Evolutionary conservation across 176 grass and related monocot species (phyloP), one percentile per base, ranked within the genome.

Genomic region (Oryza nivara): DNA sequence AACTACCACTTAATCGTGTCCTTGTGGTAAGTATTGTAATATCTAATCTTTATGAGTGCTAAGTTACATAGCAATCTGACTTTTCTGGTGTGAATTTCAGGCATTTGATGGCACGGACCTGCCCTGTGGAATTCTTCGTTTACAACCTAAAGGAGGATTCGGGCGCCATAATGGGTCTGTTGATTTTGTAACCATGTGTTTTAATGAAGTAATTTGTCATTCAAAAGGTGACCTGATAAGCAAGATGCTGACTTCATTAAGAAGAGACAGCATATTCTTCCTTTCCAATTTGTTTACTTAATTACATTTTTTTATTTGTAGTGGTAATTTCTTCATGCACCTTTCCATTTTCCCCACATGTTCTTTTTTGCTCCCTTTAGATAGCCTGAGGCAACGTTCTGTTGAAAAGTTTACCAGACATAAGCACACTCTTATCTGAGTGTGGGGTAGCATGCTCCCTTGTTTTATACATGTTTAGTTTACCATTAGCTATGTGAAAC

Each of bases 131-230:
- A 89, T 98, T 89, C 95, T 95, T 76, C 85, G 85, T 68, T 67
- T 98, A 72, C 92, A 98, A 73, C 91, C 89, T 77, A 98, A 92
- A 95, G 95, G 95, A 80, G 95, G 92, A 30, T 88, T 85, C 92
- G 92, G 76, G 40, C 89, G 79, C 11, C 95, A 97, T 63, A 98
- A 95, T 73, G 92, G 95, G 95, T 98, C 89, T 2, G 88, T 58
- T 58, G 5, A n/a, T 58, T 58, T 20, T 58, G n/a, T 58, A 58
- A 58, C 9, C 17, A 58, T 58, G 19, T n/a, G 17, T 20, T 58
- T 56, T 20, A 58, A n/a, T 58, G 54, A 58, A 58, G 54, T n/a
- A 8, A 20, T 58, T 20, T 58, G 17, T 20, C 19, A 52, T 16
- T 52, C 14, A 58, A 58, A 58, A 58, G 19, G 54, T 58, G 1